Conservation (phyloP, 306 rosid species). For the Cucumis melo region DNA sequence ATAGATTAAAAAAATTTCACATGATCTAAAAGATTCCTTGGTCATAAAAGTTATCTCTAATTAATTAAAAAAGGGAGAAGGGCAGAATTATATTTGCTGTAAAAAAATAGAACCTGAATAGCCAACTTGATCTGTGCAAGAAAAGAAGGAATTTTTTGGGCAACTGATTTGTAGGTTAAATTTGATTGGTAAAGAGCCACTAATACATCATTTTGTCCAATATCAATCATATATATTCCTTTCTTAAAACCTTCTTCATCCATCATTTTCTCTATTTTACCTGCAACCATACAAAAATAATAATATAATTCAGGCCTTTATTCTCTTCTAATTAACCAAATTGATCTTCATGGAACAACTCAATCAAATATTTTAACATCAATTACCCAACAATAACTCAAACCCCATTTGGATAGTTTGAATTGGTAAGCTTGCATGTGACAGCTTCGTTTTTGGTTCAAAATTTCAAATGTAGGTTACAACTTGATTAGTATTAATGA, state of each 20-base stretch:
- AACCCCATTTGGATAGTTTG: no score
- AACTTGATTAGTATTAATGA: no score
- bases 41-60: background rate
- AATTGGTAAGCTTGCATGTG: no score
- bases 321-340: no score
- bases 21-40: background rate
- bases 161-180: slow-evolving; percentile 12
- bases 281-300: background rate
- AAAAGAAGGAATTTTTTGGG: slow-evolving; percentile 15
- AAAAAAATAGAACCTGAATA: background rate
- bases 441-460: no score
- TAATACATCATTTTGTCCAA: slow-evolving; percentile 19
- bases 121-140: slow-evolving; percentile 11
- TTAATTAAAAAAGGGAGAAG: background rate
- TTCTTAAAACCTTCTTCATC: slow-evolving; percentile 12
- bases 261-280: background rate
- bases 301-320: no score
- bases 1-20: background rate
- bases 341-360: no score
- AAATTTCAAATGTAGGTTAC: no score
- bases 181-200: slow-evolving; percentile 5
- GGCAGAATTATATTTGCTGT: background rate
- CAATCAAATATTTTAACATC: no score
- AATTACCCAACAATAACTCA: no score
- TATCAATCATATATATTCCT: slow-evolving; percentile 13